Conservation (phyloP, 78 protist species). For the Pigoraptor vietnamica region DNA sequence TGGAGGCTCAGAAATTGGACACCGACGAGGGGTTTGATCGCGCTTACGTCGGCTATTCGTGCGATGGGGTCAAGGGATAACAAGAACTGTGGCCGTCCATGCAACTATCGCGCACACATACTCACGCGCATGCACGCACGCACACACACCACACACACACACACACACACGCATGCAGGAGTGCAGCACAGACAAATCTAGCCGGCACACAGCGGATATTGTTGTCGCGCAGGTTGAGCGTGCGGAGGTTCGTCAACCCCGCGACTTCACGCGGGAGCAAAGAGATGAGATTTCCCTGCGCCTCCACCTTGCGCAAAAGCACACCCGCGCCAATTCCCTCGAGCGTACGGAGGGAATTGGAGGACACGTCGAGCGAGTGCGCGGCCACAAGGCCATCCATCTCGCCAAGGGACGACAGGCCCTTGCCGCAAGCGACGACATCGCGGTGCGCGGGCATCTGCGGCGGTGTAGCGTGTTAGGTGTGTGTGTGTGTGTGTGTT, state of each 20-base stretch:
- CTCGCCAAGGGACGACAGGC: background rate
- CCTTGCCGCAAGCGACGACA: background rate
- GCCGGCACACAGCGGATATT: background rate
- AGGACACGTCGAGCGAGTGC: background rate
- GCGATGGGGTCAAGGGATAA: background rate
- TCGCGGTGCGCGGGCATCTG: background rate
- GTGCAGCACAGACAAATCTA: background rate
- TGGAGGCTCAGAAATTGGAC: background rate
- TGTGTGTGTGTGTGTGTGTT: background rate
- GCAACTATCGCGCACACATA: background rate
- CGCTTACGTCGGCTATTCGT: background rate
- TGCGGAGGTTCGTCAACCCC: background rate
- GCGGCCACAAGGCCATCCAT: background rate
- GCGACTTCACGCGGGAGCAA: background rate
- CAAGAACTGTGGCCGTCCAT: background rate
- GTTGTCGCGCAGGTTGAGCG: background rate
- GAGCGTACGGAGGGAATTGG: background rate
- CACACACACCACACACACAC: background rate
- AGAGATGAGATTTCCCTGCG: background rate
- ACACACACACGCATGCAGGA: background rate
- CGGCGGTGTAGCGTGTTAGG: background rate
- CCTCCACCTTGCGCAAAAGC: background rate
- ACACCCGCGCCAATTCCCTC: background rate
- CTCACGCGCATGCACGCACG: background rate
- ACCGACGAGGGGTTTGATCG: background rate